Evolutionary conservation across 139 green algal genomes (phyloP), one percentile per base, ranked within the genome.

Genomic region (Volvox africanus): DNA sequence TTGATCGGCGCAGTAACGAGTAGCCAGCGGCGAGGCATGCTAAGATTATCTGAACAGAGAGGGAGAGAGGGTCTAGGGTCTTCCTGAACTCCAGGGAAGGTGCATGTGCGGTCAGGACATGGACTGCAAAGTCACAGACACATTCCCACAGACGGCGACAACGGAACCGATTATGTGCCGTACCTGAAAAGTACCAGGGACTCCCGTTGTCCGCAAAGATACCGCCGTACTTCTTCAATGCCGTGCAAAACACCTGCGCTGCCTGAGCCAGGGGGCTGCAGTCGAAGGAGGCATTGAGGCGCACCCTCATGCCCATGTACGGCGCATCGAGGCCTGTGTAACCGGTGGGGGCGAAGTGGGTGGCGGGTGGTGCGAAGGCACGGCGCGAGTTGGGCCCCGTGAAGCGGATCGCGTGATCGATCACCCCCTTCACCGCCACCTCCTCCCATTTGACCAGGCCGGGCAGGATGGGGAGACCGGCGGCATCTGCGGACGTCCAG

Each of bases 171-270:
- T 14, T 5, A 55, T 55, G 44, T 55, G 44, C 24, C 75, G 69
- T 69, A 73, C 89, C 89, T 50, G 75, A 78, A 36, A 92, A 87
- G 61, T 55, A 93, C 90, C 88, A 93, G 19, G 92, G 79, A 1
- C 62, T 79, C 77, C 92, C 92, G 61, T 93, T 91, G 71, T 94
- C 92, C 13, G 92, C 90, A 55, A 94, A 87, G 36, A 94, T 93
- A 16, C 86, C 80, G 61, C 88, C 92, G 80, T 92, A 93, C 83
- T 81, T 88, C 79, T 94, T 80, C 44, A 94, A 68, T 1, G 92
- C 92, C 61, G 36, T 65, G 44, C 91, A 92, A 19, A 94, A 65
- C 0, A 93, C 62, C 21, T 73, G 79, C 21, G 90, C 88, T 14
- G 68, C 80, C 17, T 11, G 80, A 67, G 22, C 18, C 68, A 92